Percentiles rank a stretch among this genome's conserved stretches.
Conservation (phyloP, 306 rosid species). For the Cajanus cajan region DNA sequence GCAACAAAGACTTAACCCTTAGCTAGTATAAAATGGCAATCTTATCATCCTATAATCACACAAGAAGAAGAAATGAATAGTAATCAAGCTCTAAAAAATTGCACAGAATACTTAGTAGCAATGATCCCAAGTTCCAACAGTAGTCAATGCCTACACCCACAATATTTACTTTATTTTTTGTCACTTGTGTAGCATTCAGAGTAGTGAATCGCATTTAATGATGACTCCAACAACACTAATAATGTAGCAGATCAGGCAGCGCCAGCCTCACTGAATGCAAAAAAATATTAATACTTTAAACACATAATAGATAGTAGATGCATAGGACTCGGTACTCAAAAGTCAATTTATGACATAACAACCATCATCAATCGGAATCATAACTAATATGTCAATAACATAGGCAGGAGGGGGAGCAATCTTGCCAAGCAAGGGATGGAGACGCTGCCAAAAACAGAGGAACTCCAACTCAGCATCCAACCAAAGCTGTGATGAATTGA, state of each 20-base stretch:
- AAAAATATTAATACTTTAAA: neutral
- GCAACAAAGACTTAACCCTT: neutral
- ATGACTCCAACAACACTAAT: neutral
- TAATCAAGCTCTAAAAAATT: neutral
- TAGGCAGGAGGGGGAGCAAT: neutral
- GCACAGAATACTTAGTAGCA: neutral
- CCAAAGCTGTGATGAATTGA: neutral
- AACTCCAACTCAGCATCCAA: constrained; percentile 6
- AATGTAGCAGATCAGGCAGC: neutral
- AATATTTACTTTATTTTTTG: neutral
- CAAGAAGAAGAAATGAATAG: neutral
- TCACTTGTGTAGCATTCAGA: neutral
- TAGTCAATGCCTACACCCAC: neutral
- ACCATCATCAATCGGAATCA: neutral
- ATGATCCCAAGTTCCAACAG: neutral
- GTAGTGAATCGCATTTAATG: neutral
- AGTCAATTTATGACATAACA: neutral
- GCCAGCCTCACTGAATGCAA: neutral
- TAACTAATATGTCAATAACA: neutral
- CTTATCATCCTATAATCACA: neutral
- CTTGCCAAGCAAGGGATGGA: neutral
- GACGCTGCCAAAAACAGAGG: neutral
- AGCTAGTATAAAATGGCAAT: constrained; percentile 14
- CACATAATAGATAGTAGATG: neutral
- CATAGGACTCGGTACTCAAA: neutral